Evolutionary conservation across 2,329 filamentous ascomycete genomes (phyloP).

Genomic region (Sporothrix pallida): DNA sequence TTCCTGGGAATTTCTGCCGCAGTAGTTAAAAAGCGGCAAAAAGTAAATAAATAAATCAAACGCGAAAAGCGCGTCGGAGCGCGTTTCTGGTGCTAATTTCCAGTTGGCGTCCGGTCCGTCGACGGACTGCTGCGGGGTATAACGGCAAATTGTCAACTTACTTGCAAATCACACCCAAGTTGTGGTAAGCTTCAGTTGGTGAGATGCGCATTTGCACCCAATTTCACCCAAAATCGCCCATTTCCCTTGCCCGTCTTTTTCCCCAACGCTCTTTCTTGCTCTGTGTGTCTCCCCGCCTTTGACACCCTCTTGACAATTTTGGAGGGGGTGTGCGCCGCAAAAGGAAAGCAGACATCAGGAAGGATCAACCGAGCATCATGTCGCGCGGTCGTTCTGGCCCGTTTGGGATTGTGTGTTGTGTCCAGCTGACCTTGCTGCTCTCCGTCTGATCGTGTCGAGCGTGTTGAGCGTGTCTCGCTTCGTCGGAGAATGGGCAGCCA

Average conservation of each 20-base stretch:
- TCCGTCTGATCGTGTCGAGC: neutral
- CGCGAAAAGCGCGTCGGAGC: slow-evolving; percentile 26
- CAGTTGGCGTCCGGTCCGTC: slow-evolving; percentile 20
- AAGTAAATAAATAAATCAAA: slow-evolving; percentile 28
- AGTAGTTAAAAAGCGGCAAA: neutral
- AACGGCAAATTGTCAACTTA: neutral
- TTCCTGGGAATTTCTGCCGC: neutral
- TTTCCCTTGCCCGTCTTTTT: neutral
- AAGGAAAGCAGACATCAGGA: slow-evolving; percentile 6
- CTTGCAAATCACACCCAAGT: slow-evolving; percentile 8
- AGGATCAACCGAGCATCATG: slow-evolving; percentile 6
- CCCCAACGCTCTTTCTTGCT: neutral
- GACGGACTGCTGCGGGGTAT: slow-evolving; percentile 17
- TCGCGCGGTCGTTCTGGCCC: neutral
- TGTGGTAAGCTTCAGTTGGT: slow-evolving; percentile 3
- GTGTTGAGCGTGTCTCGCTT: slow-evolving; percentile 2
- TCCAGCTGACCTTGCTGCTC: neutral
- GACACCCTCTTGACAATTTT: slow-evolving; percentile 10
- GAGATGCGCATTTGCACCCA: neutral
- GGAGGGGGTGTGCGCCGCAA: neutral
- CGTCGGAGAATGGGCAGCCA: neutral
- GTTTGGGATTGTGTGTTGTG: neutral
- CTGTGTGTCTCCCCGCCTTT: neutral
- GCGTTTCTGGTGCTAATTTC: slow-evolving; percentile 30
- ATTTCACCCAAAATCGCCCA: neutral